Percentiles rank a stretch among this genome's conserved stretches.
phyloP scores from a whole-genome alignment of 2,329 filamentous ascomycete species.

The Colletotrichum neosansevieriae region DNA sequence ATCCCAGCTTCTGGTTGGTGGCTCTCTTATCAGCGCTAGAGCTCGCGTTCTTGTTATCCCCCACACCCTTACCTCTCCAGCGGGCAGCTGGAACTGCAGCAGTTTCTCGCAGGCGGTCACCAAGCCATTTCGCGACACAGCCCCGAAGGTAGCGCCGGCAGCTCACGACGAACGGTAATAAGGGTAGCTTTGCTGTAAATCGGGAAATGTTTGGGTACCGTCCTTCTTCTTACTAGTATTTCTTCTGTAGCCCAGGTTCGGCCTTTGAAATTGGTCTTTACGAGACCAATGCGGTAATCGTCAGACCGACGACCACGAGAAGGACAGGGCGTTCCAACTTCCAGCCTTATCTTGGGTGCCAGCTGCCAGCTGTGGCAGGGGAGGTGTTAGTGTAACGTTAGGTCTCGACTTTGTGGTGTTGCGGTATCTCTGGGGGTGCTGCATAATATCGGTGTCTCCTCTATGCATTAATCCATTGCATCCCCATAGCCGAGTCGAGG shows the following conservation, averaged over 20 bases:
- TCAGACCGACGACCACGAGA: slow-evolving; percentile 18
- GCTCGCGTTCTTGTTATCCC: slow-evolving; percentile 35
- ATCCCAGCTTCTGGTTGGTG: slow-evolving; percentile 20
- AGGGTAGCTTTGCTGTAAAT: slow-evolving; percentile 12
- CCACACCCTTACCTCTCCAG: slow-evolving; percentile 16
- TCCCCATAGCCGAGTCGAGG: slow-evolving; percentile 8
- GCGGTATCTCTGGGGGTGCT: neutral
- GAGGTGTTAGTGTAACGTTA: slow-evolving; percentile 32
- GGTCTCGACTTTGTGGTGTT: slow-evolving; percentile 6
- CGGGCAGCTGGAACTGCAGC: slow-evolving; percentile 6
- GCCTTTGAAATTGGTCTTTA: neutral
- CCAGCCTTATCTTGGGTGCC: neutral
- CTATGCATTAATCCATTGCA: slow-evolving; percentile 31
- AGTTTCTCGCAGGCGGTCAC: slow-evolving; percentile 4
- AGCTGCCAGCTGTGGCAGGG: slow-evolving; percentile 27
- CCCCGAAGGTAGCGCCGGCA: slow-evolving; percentile 10
- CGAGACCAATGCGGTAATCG: slow-evolving; percentile 14
- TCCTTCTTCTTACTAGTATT: neutral
- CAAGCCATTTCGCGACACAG: neutral
- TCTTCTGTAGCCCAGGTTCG: neutral
- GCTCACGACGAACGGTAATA: slow-evolving; percentile 16
- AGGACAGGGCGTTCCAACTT: neutral
- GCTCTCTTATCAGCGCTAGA: slow-evolving; percentile 32
- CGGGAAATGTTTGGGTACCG: neutral
- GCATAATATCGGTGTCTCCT: slow-evolving; percentile 15